These are phyloP conservation scores for Cronartium quercuum DNA, from an alignment of 1,284 basidiomycete genomes.

Conservation along the genomic window DNA sequence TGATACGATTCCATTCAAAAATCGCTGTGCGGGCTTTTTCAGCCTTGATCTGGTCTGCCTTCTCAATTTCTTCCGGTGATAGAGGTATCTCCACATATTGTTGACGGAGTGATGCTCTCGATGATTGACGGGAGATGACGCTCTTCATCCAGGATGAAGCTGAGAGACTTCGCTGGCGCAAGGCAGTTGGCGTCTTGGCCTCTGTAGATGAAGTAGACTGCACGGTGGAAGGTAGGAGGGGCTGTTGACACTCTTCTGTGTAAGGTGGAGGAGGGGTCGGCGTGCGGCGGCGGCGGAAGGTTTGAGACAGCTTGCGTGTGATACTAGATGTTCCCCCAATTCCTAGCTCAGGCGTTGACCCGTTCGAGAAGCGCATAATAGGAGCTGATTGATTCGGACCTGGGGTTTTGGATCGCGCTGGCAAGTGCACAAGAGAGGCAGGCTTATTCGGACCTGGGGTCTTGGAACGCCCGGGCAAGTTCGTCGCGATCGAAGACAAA, in stretches of 20 bases:
- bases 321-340: neutral
- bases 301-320: neutral
- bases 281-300: neutral
- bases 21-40: constrained; percentile 17
- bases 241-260: neutral
- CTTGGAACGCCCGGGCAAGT: too few relatives aligned
- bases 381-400: too few relatives aligned
- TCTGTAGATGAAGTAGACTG: neutral
- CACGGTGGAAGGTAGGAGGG: neutral
- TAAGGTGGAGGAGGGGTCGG: neutral
- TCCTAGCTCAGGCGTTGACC: neutral
- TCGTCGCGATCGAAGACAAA: too few relatives aligned
- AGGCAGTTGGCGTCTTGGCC: neutral
- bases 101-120: constrained; percentile 14
- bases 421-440: neutral
- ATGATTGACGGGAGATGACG: constrained; percentile 16
- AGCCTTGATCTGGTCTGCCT: constrained; percentile 7
- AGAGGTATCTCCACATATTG: constrained; percentile 27
- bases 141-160: constrained; percentile 25
- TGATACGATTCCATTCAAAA: constrained; percentile 31
- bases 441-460: neutral
- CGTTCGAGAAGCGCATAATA: too few relatives aligned
- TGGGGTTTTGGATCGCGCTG: too few relatives aligned
- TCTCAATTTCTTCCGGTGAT: constrained; percentile 8
- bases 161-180: constrained; percentile 12